Base-by-base conservation (phyloP, 345 rosid species). In the Brassica incana region DNA sequence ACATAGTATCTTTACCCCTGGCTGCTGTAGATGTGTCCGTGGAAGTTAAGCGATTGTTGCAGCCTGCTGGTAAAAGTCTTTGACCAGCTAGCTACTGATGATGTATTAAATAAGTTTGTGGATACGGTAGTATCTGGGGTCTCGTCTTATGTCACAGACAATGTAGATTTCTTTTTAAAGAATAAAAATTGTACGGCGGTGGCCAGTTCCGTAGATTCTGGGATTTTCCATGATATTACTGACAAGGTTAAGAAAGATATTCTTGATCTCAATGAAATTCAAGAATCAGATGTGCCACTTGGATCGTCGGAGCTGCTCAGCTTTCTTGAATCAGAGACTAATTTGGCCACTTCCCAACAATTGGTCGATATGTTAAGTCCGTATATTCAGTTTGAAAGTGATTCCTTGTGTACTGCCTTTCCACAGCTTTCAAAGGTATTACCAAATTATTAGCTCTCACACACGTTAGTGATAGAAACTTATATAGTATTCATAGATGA, bases 11-110 rank as follows among this genome's bases (percentile, higher is more conserved):
- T 73, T 82, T 84, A 58, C 86, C 98, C 69, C 73, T 76, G 77
- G 77, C 84, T 65, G 83, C 84, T 35, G 67, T 84, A 70, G 96
- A 93, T 83, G 66, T 91, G 75, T 78, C 96, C 75, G 78, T 82
- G 72, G 96, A 89, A 85, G 85, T 93, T 80, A 95, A 87, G 81
- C 88, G 86, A 81, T 87, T 95, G 77, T 84, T 95, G 59, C 92
- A 82, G 71, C 85, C 85, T 88, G 45, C 79, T 87, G 72, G 69
- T 86, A 77, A 93, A 84, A 89, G 81, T 88, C 71, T 83, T 93
- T 77, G 88, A 88, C 80, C 80, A 82, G 83, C 83, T 83, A 45
- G 76, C 82, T 61, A 69, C 80, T 77, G 88, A 84, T 65, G 86
- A 83, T 85, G 74, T 83, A 30, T 82, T 89, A 38, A 75, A 83